phyloP scores from a whole-genome alignment of 2,329 filamentous ascomycete species.

The Epicoccum sorghinum region DNA sequence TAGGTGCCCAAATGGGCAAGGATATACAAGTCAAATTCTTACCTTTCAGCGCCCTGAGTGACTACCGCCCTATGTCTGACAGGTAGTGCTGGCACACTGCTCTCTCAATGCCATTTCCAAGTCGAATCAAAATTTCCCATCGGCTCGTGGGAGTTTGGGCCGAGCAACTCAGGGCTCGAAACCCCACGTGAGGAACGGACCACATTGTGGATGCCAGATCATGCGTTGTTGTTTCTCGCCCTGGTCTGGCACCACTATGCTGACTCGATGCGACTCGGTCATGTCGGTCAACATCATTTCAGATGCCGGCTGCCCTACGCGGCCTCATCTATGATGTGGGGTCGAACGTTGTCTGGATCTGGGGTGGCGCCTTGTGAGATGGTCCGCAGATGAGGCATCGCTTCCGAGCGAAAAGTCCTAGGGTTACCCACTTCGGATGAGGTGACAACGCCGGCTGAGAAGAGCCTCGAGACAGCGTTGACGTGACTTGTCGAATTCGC shows the following conservation, averaged over 20 bases:
- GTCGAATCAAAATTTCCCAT: no score
- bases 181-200: neutral
- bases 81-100: no score
- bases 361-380: conserved; percentile 1
- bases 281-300: conserved; percentile 3
- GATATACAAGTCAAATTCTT: conserved; percentile 6
- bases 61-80: no score
- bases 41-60: neutral
- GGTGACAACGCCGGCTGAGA: conserved; percentile 7
- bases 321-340: conserved; percentile 15
- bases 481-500: neutral
- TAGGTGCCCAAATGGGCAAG: conserved; percentile 1
- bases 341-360: neutral
- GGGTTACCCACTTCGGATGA: neutral
- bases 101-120: no score
- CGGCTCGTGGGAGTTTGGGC: no score
- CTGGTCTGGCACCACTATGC: neutral
- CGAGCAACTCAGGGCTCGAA: no score
- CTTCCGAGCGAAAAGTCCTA: neutral
- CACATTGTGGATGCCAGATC: conserved; percentile 1
- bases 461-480: neutral
- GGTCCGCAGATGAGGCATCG: neutral
- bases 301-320: conserved; percentile 9
- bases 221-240: conserved; percentile 1
- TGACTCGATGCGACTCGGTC: conserved; percentile 2